Percentiles rank a stretch among this genome's conserved stretches.
Conservation (phyloP, 202 grass and related monocot species). For the Elaeis oleifera region DNA sequence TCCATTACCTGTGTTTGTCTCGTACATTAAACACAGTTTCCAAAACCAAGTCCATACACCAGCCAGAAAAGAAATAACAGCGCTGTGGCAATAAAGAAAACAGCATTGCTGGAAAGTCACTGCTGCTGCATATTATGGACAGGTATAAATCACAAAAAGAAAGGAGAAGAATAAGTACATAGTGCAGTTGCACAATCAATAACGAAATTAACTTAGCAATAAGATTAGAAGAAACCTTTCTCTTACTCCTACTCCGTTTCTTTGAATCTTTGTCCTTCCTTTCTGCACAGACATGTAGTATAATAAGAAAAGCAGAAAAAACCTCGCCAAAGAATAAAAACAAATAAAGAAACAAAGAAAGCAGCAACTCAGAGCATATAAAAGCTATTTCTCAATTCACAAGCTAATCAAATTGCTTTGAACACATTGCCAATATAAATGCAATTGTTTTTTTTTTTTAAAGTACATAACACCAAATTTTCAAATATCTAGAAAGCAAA, state of each 20-base stretch:
- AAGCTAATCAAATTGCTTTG: neutral
- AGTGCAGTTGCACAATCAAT: neutral
- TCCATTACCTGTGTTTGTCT: too few species aligned
- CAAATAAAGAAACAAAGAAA: conserved; percentile 12
- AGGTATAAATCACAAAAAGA: neutral
- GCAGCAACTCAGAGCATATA: too few species aligned
- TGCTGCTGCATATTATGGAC: too few species aligned
- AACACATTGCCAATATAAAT: neutral
- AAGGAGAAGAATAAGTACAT: neutral
- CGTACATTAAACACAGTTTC: too few species aligned
- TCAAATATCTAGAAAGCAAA: neutral
- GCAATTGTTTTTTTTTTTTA: neutral
- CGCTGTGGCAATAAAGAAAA: too few species aligned
- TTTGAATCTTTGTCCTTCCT: conserved; percentile 83
- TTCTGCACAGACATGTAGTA: conserved; percentile 45
- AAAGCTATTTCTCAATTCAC: too few species aligned
- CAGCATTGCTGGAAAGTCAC: too few species aligned
- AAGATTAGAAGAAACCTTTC: conserved; percentile 54
- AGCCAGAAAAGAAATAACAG: too few species aligned
- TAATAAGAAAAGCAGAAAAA: conserved; percentile 22
- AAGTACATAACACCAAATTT: neutral
- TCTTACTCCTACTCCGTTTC: conserved; percentile 66
- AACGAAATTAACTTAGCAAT: neutral
- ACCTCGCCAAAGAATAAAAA: neutral
- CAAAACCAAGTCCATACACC: too few species aligned